Evolutionary conservation across 2,329 filamentous ascomycete species (phyloP), one percentile per base, ranked within the genome.

Genomic region (Mycosphaerelloides madeirae): DNA sequence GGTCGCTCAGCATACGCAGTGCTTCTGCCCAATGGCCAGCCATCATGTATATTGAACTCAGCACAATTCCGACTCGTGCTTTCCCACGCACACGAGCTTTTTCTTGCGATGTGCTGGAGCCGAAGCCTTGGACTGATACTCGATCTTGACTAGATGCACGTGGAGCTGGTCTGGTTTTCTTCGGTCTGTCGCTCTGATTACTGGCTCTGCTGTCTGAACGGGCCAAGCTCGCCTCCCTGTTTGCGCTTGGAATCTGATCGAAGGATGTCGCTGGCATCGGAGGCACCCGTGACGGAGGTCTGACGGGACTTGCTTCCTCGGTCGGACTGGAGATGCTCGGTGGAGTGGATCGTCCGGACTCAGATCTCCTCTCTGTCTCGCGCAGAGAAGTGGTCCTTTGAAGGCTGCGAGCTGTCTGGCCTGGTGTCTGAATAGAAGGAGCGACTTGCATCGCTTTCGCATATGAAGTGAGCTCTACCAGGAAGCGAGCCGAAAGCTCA

Each of bases 1-100:
- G 87, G 48, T 96, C 91, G 8, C 81, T 74, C 16, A 96, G 77
- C 61, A 95, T 87, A 63, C 81, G 85, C 35, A 97, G 66, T 6
- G 91, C 90, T 68, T 97, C 90, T 37, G 76, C 79, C 89, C 93
- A 96, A 50, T 89, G 81, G 19, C 93, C 93, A 41, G 88, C 85
- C 65, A 90, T 85, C 55, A 98, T 78, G 64, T 91, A 94, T 53
- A 96, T 74, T 13, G 85, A 88, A 1, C 87, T 91, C 54, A 95
- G 76, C 7, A 95, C 78, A 44, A 96, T 83, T 16, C 81, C 80
- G 12, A 87, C 78, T 43, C 91, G 81, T 20, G 85, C 84, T 64
- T 85, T 90, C 22, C 87, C 87, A 63, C 87, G 88, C 55, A 84
- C 83, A 50, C 87, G 83, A 63, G 82, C 85, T 51, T 64, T 65